Base-by-base conservation (phyloP, 1,284 basidiomycete genomes). In the Phaffia rhodozyma region DNA sequence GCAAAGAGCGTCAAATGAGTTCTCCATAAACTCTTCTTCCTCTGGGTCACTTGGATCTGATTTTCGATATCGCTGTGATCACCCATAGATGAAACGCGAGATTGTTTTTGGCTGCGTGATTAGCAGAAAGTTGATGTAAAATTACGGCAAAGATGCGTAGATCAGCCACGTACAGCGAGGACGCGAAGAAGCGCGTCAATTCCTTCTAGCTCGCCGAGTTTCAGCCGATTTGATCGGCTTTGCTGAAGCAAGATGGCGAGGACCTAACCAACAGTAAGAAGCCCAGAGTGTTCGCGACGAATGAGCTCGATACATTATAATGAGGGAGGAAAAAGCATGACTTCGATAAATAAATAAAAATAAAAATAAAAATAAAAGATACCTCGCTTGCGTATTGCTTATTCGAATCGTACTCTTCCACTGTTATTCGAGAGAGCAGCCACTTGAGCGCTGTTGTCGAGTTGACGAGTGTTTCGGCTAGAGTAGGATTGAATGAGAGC, bases 21-120 rank as follows among this genome's bases (percentile, higher is more conserved):
- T 98, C 73, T 97, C 94, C 88, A 97, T 91, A 75, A 91, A 97
- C 73, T 98, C 96, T 13, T 84, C 81, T 76, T 98, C 94, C 67
- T 98, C 96, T 5, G 85, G 82, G 68, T 91, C 86, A 0, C 77
- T 76, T 0, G 92, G 92, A 71, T 96, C 87, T 55, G 83, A 80
- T 70, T 84, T 83, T 58, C 92, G 84, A 72, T 86, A 97, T 82
- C 87, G 85, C 90, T 94, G 63, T 13, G 58, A n/a, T 18, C 11
- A 20, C 38, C 43, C 2, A n/a, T 58, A 34, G 23, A 16, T 61
- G 29, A 21, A 18, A 11, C 11, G 23, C 13, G 6, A 58, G 25
- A 25, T 53, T 38, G 38, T 56, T 43, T 50, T 9, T 6, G 13
- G 54, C 13, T 43, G 38, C 38, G 43, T 57, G 48, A 2, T 25